Evolutionary conservation across 1,139 yeast genomes (phyloP).

Genomic region (Hemisphaericaspora subhashii): DNA sequence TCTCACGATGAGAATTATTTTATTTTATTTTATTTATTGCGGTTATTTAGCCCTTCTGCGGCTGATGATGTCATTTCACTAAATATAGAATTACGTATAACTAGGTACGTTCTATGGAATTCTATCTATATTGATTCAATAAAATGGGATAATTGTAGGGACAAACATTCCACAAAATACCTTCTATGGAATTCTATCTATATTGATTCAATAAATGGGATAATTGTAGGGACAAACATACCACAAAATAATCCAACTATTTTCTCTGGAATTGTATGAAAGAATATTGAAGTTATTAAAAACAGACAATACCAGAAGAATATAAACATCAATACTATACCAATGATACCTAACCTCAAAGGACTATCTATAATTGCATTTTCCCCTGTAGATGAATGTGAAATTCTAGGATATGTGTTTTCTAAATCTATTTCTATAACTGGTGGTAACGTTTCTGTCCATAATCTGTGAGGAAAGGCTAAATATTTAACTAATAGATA

Average conservation of each 20-base stretch:
- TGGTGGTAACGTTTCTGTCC: not conserved
- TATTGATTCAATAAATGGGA: slow-evolving; percentile 7
- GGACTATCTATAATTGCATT: not conserved
- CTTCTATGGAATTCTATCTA: not conserved
- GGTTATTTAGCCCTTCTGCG: too few species aligned
- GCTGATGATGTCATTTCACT: too few species aligned
- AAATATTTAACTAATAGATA: slow-evolving; percentile 26
- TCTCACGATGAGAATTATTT: too few species aligned
- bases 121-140: slow-evolving; percentile 1
- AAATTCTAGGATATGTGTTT: not conserved
- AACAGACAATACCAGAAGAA: slow-evolving; percentile 47
- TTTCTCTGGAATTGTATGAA: slow-evolving; percentile 61
- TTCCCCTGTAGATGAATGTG: not conserved
- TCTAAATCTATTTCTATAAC: slow-evolving; percentile 11
- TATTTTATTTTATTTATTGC: too few species aligned
- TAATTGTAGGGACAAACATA: slow-evolving; percentile 32
- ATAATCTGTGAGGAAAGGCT: slow-evolving; percentile 7
- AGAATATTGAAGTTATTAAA: slow-evolving; percentile 56
- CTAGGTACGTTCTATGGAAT: not conserved
- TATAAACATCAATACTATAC: slow-evolving; percentile 14
- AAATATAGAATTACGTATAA: not conserved
- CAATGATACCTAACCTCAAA: slow-evolving; percentile 1
- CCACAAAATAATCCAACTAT: slow-evolving; percentile 53
- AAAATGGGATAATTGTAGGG: slow-evolving; percentile 24
- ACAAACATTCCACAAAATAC: slow-evolving; percentile 39